Conservation (phyloP, 371 early-diverging fungal species). For the Mortierella sp. region DNA sequence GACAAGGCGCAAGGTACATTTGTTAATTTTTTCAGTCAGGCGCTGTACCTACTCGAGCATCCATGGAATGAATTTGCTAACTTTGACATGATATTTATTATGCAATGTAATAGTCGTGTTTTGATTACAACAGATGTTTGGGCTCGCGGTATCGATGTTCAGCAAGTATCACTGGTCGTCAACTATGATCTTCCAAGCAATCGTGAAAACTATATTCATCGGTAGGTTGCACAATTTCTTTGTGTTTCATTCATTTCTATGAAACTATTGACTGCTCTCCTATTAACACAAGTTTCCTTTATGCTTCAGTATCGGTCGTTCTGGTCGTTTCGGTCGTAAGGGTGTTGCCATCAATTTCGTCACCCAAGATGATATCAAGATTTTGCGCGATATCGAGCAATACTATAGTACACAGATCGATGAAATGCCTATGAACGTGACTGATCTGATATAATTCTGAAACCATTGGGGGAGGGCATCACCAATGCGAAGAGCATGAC, state of each 20-base stretch:
- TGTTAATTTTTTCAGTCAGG: not conserved
- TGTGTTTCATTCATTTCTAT: not conserved
- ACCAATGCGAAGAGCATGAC: no score
- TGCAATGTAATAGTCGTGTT: slow-evolving; percentile 75
- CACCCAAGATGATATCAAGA: slow-evolving; percentile 87
- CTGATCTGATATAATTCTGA: slow-evolving; percentile 47
- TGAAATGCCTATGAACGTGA: slow-evolving; percentile 93
- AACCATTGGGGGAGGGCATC: no score
- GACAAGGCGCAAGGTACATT: slow-evolving; percentile 77
- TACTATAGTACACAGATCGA: slow-evolving; percentile 96
- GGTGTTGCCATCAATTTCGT: slow-evolving; percentile 99
- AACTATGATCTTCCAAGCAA: slow-evolving; percentile 97
- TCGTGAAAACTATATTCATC: slow-evolving; percentile 95
- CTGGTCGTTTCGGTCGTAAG: slow-evolving; percentile 98
- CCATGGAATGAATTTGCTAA: not conserved
- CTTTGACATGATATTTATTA: not conserved
- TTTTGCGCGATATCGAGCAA: slow-evolving; percentile 92
- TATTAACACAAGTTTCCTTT: not conserved
- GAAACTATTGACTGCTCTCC: slow-evolving; percentile 3
- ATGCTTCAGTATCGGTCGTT: slow-evolving; percentile 88
- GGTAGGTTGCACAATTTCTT: slow-evolving; percentile 59
- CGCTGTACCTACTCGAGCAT: not conserved
- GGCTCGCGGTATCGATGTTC: slow-evolving; percentile 99
- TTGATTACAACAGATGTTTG: slow-evolving; percentile 96
- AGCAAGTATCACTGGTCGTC: slow-evolving; percentile 95